Evolutionary conservation across 768 basidiomycete genomes (phyloP).

Genomic region (Pisolithus tinctorius): DNA sequence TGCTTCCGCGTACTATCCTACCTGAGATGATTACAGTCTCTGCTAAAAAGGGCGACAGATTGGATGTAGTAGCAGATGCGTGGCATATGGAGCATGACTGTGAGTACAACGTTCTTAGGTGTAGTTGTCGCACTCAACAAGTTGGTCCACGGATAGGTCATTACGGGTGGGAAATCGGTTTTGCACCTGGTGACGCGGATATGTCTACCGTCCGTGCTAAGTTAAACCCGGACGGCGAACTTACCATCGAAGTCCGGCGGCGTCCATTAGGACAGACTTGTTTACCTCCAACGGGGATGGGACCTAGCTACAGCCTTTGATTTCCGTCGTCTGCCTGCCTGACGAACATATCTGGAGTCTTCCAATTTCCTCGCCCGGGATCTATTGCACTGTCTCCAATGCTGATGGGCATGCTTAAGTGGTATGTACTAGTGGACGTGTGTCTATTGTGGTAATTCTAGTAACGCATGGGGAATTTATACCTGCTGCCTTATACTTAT

Average conservation of each 20-base stretch:
- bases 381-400: too few species aligned
- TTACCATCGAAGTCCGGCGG: constrained; percentile 41
- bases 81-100: constrained; percentile 57
- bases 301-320: constrained; percentile 22
- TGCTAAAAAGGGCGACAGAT: constrained; percentile 51
- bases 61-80: constrained; percentile 53
- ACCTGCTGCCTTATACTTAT: not conserved
- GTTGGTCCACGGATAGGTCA: constrained; percentile 34
- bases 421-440: not conserved
- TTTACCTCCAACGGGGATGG: constrained; percentile 20
- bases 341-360: not conserved
- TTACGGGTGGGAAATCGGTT: constrained; percentile 55
- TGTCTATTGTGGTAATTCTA: not conserved
- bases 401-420: not conserved
- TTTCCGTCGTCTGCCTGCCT: not conserved
- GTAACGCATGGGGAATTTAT: not conserved
- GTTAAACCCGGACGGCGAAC: constrained; percentile 38
- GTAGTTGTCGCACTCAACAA: too few species aligned
- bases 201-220: constrained; percentile 46
- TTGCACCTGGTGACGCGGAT: constrained; percentile 48
- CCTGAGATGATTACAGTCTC: constrained; percentile 62
- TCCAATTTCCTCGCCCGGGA: too few species aligned
- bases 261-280: constrained; percentile 20
- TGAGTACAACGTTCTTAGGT: constrained; percentile 28
- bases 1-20: constrained; percentile 40